Percentiles rank a stretch among this genome's conserved stretches.
These are phyloP conservation scores for Panaeolus papilionaceus DNA, from an alignment of 768 basidiomycete species.

Conservation along the genomic window DNA sequence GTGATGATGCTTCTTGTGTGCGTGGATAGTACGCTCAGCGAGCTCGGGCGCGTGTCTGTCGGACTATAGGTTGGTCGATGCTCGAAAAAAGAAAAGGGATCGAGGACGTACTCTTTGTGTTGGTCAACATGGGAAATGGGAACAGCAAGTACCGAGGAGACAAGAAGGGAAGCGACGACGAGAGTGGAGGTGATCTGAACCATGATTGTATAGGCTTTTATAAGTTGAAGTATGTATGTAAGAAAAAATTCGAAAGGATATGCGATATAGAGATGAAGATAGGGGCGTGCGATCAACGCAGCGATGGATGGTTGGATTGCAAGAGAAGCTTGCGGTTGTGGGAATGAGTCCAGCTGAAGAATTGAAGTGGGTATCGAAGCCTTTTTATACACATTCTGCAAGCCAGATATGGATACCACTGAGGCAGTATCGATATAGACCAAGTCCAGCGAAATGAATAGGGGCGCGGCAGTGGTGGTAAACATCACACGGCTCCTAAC, in stretches of 20 bases:
- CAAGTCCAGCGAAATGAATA: not conserved
- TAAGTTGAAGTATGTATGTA: not conserved
- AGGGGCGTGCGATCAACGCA: conserved; percentile 23
- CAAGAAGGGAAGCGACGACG: conserved; percentile 15
- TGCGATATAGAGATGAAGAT: not conserved
- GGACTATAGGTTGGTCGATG: not conserved
- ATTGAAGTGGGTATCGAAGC: not conserved
- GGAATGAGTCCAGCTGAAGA: conserved; percentile 27
- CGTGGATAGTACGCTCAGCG: not conserved
- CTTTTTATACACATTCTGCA: not conserved
- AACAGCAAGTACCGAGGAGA: conserved; percentile 19
- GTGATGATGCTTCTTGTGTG: not conserved
- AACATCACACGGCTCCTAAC: not conserved
- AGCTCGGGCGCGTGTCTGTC: conserved; percentile 18
- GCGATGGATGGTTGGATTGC: conserved; percentile 5
- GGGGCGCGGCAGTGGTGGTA: not conserved
- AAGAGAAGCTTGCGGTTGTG: conserved; percentile 9
- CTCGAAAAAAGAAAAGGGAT: not conserved
- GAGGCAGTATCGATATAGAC: conserved; percentile 1
- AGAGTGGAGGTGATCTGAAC: conserved; percentile 18
- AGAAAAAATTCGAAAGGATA: not conserved
- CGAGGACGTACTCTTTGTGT: conserved; percentile 14
- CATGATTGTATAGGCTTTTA: conserved; percentile 16
- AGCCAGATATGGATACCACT: not conserved
- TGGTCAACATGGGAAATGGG: conserved; percentile 16